Evolutionary conservation across 768 basidiomycete genomes (phyloP).

Genomic region (Zangia roseola): DNA sequence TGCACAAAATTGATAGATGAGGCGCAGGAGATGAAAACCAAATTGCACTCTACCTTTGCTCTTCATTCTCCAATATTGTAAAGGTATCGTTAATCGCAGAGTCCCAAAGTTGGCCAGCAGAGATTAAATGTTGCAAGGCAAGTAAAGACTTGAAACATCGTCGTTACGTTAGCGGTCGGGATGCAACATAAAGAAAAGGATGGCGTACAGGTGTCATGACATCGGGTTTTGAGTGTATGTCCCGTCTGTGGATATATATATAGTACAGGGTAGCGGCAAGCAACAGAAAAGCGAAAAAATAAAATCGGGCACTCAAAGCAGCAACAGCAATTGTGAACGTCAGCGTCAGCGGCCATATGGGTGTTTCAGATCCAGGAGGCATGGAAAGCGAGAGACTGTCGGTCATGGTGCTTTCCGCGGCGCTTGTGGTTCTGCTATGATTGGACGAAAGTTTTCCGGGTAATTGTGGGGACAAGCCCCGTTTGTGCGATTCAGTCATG

Average conservation of each 20-base stretch:
- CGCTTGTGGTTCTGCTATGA: constrained; percentile 45
- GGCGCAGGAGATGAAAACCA: background rate
- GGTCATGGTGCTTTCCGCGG: constrained; percentile 27
- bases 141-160: constrained; percentile 51
- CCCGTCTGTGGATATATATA: constrained; percentile 36
- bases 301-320: constrained; percentile 45
- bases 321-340: constrained; percentile 38
- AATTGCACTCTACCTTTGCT: constrained; percentile 50
- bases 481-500: constrained; percentile 29
- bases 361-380: constrained; percentile 34
- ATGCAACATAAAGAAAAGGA: background rate
- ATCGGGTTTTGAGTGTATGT: constrained; percentile 40
- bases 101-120: constrained; percentile 72
- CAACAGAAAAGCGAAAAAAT: constrained; percentile 38
- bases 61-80: constrained; percentile 63
- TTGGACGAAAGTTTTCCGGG: constrained; percentile 43
- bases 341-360: constrained; percentile 40
- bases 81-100: constrained; percentile 70
- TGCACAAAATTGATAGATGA: constrained; percentile 14
- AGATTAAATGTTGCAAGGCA: constrained; percentile 64
- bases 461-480: constrained; percentile 36
- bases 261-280: constrained; percentile 40
- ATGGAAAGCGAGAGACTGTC: constrained; percentile 25
- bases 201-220: constrained; percentile 52
- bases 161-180: constrained; percentile 2